Evolutionary conservation across 495 filamentous ascomycete genomes (phyloP).

Genomic region (Jackrogersella minutella): DNA sequence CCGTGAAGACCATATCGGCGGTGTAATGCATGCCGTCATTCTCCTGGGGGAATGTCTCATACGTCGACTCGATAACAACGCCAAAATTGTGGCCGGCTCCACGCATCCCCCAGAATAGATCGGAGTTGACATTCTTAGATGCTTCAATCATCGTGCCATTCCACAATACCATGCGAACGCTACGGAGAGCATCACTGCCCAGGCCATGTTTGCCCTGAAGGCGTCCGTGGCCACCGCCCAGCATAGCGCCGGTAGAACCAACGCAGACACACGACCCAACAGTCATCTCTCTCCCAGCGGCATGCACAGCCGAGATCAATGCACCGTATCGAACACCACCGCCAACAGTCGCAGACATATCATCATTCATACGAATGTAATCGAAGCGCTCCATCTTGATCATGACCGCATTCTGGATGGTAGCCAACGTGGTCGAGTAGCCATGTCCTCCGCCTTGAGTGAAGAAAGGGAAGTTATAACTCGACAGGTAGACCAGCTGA

Average conservation of each 20-base stretch:
- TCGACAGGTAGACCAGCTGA: too few relatives aligned
- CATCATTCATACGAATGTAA: too few relatives aligned
- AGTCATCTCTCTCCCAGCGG: too few relatives aligned
- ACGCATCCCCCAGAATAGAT: background rate
- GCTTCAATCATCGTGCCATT: background rate
- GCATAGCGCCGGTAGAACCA: background rate
- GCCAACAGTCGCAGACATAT: too few relatives aligned
- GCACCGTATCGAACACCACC: too few relatives aligned
- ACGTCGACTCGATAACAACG: background rate
- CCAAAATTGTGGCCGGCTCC: background rate
- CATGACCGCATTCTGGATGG: too few relatives aligned
- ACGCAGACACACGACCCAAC: background rate
- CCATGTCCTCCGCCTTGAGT: too few relatives aligned
- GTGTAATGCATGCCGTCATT: background rate
- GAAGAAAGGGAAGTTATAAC: too few relatives aligned
- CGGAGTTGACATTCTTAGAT: background rate
- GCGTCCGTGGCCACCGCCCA: background rate
- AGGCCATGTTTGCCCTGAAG: background rate
- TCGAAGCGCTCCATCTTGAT: too few relatives aligned
- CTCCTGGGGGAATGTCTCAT: background rate
- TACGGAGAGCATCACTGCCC: background rate
- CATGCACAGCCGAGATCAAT: too few relatives aligned
- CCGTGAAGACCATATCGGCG: background rate
- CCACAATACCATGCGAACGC: background rate
- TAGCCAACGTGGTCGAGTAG: too few relatives aligned